phyloP scores from a whole-genome alignment of 2,329 filamentous ascomycete species.

The Dryadomyces quercus-mongolicae region DNA sequence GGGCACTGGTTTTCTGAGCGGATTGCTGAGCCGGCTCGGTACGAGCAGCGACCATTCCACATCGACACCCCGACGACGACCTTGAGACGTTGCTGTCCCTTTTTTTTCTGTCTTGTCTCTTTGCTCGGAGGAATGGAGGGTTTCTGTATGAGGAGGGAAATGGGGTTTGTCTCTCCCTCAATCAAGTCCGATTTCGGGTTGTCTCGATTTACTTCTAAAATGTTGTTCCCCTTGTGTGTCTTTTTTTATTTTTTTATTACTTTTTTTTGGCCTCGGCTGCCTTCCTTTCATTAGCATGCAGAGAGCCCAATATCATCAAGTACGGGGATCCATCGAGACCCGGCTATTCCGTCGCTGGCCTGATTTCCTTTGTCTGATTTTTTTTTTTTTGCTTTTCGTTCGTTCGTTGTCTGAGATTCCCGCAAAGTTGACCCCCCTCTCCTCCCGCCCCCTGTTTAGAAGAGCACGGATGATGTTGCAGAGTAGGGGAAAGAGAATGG shows the following conservation, averaged over 20 bases:
- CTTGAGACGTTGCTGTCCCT: background rate
- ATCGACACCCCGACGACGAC: background rate
- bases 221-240: background rate
- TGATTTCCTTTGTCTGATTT: background rate
- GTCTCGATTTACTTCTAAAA: background rate
- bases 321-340: background rate
- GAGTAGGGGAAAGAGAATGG: too few species aligned
- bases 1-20: background rate
- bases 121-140: background rate
- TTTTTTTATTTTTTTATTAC: background rate
- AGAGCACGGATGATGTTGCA: background rate
- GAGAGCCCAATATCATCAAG: background rate
- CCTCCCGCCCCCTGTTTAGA: background rate
- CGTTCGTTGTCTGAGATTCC: background rate
- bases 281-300: background rate
- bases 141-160: too few species aligned
- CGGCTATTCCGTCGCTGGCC: background rate
- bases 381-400: background rate
- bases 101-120: background rate
- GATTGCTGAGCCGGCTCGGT: background rate
- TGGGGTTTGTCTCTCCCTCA: too few species aligned
- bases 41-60: background rate
- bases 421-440: background rate
- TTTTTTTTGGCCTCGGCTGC: background rate
- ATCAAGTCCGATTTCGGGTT: background rate